Percentiles rank a stretch among this genome's conserved stretches.
These are phyloP conservation scores for Exophiala spinifera DNA, from an alignment of 2,329 filamentous ascomycete genomes.

Conservation along the genomic window DNA sequence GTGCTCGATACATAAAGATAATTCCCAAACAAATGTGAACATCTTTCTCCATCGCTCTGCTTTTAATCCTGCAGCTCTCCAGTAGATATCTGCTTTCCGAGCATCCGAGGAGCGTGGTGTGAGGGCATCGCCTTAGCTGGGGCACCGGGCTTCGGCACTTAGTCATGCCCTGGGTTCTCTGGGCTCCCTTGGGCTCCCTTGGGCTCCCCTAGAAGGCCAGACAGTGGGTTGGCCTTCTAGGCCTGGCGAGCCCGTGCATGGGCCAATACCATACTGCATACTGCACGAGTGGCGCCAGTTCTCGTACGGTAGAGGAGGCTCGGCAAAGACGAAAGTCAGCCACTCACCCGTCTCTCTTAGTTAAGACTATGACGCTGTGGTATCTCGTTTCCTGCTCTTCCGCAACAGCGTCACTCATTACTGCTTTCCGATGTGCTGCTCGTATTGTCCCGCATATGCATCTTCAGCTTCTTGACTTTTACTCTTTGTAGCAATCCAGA, in stretches of 20 bases:
- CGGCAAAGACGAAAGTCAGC: too few species aligned
- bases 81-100: too few species aligned
- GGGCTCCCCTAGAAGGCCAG: too few species aligned
- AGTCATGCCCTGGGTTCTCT: background rate
- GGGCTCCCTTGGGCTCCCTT: too few species aligned
- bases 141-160: too few species aligned
- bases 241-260: background rate
- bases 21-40: constrained; percentile 35
- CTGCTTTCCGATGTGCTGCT: too few species aligned
- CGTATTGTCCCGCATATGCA: background rate
- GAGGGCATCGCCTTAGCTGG: too few species aligned
- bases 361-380: background rate
- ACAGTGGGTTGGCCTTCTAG: background rate
- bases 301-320: too few species aligned
- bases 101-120: too few species aligned
- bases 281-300: too few species aligned
- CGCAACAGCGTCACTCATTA: background rate
- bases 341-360: too few species aligned
- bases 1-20: constrained; percentile 40
- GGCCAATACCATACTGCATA: too few species aligned
- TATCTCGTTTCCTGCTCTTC: background rate
- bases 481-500: background rate
- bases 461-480: background rate
- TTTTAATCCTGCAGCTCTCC: background rate
- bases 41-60: constrained; percentile 13